phyloP scores from a whole-genome alignment of 2,329 filamentous ascomycete species.

The Curvularia eragrostidis region DNA sequence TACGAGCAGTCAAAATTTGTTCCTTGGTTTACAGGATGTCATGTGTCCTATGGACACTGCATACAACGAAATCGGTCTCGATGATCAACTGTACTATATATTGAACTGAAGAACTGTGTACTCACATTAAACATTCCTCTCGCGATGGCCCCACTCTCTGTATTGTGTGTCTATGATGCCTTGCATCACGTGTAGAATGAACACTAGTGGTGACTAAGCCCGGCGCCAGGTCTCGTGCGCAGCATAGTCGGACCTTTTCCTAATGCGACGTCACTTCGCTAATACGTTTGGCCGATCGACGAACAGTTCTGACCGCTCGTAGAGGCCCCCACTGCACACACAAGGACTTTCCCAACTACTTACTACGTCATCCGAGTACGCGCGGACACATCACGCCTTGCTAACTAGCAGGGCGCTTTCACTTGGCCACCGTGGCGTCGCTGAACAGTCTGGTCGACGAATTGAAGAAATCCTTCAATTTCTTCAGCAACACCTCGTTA shows the following conservation, averaged over 20 bases:
- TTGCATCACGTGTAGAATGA: background rate
- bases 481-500: slow-evolving; percentile 42
- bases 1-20: slow-evolving; percentile 17
- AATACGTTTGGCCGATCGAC: slow-evolving; percentile 26
- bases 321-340: slow-evolving; percentile 28
- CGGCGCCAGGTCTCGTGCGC: slow-evolving; percentile 13
- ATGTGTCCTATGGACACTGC: slow-evolving; percentile 20
- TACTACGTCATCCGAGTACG: slow-evolving; percentile 27
- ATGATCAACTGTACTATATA: slow-evolving; percentile 28
- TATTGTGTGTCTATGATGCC: background rate
- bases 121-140: background rate
- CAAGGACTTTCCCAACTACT: slow-evolving; percentile 20
- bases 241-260: slow-evolving; percentile 19
- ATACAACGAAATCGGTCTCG: slow-evolving; percentile 23
- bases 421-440: slow-evolving; percentile 46
- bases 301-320: slow-evolving; percentile 20
- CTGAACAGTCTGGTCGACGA: slow-evolving; percentile 42
- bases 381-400: slow-evolving; percentile 22
- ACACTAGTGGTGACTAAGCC: slow-evolving; percentile 20
- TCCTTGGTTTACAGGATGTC: slow-evolving; percentile 15
- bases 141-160: background rate
- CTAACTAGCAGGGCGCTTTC: slow-evolving; percentile 23
- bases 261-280: slow-evolving; percentile 29
- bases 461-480: slow-evolving; percentile 47
- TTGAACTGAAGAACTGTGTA: slow-evolving; percentile 17